Evolutionary conservation across 1,284 basidiomycete genomes (phyloP).

Genomic region (Cryptococcus neoformans): DNA sequence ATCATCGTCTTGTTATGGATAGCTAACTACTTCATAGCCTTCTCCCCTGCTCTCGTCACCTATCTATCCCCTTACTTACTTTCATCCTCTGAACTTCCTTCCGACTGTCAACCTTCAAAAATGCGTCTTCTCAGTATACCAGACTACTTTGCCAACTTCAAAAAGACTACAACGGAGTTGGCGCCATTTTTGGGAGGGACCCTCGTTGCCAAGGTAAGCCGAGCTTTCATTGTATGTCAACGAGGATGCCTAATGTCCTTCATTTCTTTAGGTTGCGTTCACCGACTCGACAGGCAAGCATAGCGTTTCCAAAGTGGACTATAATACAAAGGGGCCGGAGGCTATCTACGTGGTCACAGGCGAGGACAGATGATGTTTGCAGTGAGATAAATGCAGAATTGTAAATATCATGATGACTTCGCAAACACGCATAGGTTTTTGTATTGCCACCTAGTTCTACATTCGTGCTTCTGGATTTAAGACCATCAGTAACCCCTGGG

Average conservation of each 20-base stretch:
- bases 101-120: slow-evolving; percentile 59
- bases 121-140: slow-evolving; percentile 72
- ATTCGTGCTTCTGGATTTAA: background rate
- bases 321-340: slow-evolving; percentile 46
- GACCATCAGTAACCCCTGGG: background rate
- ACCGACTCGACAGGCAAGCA: slow-evolving; percentile 40
- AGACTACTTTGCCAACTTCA: slow-evolving; percentile 89
- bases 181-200: slow-evolving; percentile 84
- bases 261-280: slow-evolving; percentile 30
- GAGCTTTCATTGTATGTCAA: too few relatives aligned
- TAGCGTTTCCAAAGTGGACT: slow-evolving; percentile 47
- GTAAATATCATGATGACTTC: background rate
- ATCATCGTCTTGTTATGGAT: background rate
- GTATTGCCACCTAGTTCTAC: background rate
- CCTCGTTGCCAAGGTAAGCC: slow-evolving; percentile 75
- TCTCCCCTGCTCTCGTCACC: slow-evolving; percentile 64
- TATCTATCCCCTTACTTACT: slow-evolving; percentile 69
- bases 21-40: slow-evolving; percentile 27
- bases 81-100: slow-evolving; percentile 56
- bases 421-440: background rate
- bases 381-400: background rate
- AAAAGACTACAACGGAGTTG: slow-evolving; percentile 75
- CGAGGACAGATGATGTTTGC: slow-evolving; percentile 15
- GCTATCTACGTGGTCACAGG: slow-evolving; percentile 37
- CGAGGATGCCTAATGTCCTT: background rate